These are phyloP conservation scores for Agaricus sinodeliciosus DNA, from an alignment of 768 basidiomycete genomes.

Conservation along the genomic window DNA sequence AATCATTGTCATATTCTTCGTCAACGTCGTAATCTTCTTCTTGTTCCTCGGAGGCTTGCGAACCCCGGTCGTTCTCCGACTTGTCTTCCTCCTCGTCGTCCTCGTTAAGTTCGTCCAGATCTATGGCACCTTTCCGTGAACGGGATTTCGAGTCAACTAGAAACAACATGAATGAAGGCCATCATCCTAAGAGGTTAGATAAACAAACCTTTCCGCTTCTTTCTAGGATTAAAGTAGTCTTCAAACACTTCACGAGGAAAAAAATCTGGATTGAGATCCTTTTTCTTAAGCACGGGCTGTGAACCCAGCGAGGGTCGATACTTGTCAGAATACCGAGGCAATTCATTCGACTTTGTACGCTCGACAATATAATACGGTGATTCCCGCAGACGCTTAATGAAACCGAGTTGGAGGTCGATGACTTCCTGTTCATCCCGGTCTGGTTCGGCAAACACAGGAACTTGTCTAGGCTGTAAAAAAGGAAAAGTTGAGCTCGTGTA, in stretches of 20 bases:
- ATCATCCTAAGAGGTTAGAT: neutral
- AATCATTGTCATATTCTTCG: constrained; percentile 89
- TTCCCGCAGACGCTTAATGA: constrained; percentile 54
- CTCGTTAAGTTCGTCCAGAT: constrained; percentile 64
- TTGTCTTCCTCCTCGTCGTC: constrained; percentile 67
- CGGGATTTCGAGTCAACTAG: constrained; percentile 14
- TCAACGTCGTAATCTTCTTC: constrained; percentile 83
- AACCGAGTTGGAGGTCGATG: constrained; percentile 60
- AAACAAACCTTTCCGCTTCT: constrained; percentile 39
- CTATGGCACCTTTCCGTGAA: constrained; percentile 34
- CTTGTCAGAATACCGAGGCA: constrained; percentile 81
- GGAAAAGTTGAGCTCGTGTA: constrained; percentile 12
- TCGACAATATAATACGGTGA: constrained; percentile 77
- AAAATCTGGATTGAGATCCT: constrained; percentile 67
- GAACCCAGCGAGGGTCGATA: constrained; percentile 57
- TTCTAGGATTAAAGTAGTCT: constrained; percentile 70
- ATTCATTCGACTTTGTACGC: constrained; percentile 63
- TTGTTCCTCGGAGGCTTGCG: constrained; percentile 55
- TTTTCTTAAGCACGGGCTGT: constrained; percentile 62
- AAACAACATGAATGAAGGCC: neutral
- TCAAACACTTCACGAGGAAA: constrained; percentile 77
- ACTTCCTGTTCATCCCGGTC: constrained; percentile 60
- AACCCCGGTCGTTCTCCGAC: constrained; percentile 63
- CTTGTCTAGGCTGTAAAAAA: constrained; percentile 47
- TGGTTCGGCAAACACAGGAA: constrained; percentile 66